These are phyloP conservation scores for Pseudogymnoascus destructans DNA, from an alignment of 2,329 filamentous ascomycete species.

Conservation along the genomic window DNA sequence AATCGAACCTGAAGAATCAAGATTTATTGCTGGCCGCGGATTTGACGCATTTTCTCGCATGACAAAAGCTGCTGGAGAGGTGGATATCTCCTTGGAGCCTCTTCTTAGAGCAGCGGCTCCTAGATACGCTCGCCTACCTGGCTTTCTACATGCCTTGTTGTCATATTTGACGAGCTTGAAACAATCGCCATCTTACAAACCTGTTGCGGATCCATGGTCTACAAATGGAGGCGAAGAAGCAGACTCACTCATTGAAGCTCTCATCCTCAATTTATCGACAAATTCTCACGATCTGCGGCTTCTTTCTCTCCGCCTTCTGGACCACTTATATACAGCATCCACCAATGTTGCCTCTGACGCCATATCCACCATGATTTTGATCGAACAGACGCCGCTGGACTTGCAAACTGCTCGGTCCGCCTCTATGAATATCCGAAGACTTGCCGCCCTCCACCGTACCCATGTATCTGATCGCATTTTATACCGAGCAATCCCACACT, in stretches of 20 bases:
- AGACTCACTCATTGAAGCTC: slow-evolving; percentile 46
- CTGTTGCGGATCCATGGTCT: slow-evolving; percentile 9
- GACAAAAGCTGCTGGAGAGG: slow-evolving; percentile 42
- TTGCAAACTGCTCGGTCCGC: slow-evolving; percentile 64
- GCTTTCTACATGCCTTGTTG: slow-evolving; percentile 52
- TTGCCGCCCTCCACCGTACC: slow-evolving; percentile 36
- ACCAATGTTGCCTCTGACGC: slow-evolving; percentile 37
- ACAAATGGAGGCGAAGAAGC: slow-evolving; percentile 32
- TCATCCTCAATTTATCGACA: slow-evolving; percentile 62
- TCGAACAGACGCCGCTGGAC: slow-evolving; percentile 67
- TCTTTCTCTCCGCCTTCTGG: slow-evolving; percentile 59
- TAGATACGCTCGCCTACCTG: slow-evolving; percentile 49
- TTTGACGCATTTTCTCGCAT: slow-evolving; percentile 61
- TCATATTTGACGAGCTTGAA: slow-evolving; percentile 35
- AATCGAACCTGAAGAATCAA: slow-evolving; percentile 47
- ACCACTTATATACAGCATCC: slow-evolving; percentile 40
- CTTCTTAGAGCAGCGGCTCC: slow-evolving; percentile 53
- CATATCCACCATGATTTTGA: slow-evolving; percentile 55
- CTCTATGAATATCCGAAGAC: slow-evolving; percentile 73
- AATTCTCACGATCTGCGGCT: slow-evolving; percentile 64
- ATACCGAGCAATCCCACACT: slow-evolving; percentile 59
- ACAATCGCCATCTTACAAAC: slow-evolving; percentile 2
- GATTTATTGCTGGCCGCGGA: slow-evolving; percentile 62
- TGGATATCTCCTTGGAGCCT: slow-evolving; percentile 50
- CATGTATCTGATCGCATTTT: slow-evolving; percentile 57